Conservation (phyloP, 371 early-diverging fungal species). For the Rhizopus sp. region DNA sequence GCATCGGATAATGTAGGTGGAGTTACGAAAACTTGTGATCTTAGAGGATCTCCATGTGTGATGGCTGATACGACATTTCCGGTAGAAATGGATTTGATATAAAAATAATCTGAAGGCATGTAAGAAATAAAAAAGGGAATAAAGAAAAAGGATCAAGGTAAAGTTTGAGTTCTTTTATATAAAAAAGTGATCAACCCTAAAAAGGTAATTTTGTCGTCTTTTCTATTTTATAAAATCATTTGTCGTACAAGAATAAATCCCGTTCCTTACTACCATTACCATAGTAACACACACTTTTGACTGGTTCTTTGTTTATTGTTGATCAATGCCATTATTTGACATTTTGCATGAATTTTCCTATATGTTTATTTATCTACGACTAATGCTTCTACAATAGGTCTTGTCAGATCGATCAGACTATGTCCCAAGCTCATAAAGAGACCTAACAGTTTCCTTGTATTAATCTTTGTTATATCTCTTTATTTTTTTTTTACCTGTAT, state of each 20-base stretch:
- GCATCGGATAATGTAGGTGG: constrained; percentile 30
- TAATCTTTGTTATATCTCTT: constrained; percentile 24
- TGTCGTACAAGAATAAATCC: constrained; percentile 8
- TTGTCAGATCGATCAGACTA: constrained; percentile 26
- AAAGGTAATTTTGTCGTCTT: constrained; percentile 16
- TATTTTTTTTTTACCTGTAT: constrained; percentile 49
- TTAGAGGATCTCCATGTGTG: constrained; percentile 19
- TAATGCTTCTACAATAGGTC: constrained; percentile 35
- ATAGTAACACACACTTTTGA: constrained; percentile 9
- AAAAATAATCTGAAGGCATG: constrained; percentile 23
- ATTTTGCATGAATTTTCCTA: constrained; percentile 6
- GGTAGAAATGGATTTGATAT: constrained; percentile 38
- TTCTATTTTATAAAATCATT: constrained; percentile 9
- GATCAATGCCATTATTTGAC: constrained; percentile 10
- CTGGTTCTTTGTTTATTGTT: constrained; percentile 11
- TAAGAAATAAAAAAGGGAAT: constrained; percentile 8
- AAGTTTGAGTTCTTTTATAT: constrained; percentile 1
- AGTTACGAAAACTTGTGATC: constrained; percentile 44
- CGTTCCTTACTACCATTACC: constrained; percentile 8
- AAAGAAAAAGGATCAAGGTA: constrained; percentile 5
- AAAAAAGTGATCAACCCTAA: neutral
- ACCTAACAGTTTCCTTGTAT: constrained; percentile 16
- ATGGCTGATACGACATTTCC: constrained; percentile 40
- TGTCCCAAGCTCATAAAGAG: constrained; percentile 37
- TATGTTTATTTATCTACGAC: constrained; percentile 14